Evolutionary conservation across 148 eudicot species (phyloP), one percentile per base, ranked within the genome.

Genomic region (Euryodendron excelsum): DNA sequence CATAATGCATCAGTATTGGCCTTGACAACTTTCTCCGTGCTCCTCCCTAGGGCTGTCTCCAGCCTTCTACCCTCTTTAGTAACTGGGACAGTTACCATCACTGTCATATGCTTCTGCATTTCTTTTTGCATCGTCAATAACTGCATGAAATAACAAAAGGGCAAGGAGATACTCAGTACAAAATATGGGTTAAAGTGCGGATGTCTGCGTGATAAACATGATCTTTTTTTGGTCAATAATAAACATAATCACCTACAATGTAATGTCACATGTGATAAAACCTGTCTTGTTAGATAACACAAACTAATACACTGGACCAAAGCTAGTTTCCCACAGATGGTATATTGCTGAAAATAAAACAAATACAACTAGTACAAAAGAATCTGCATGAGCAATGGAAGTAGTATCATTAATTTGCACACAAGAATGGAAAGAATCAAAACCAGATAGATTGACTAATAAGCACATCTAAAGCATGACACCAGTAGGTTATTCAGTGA

Each of bases 11-110:
- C 98, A 67, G 76, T 36, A 84, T 91, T 93, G 75, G 97, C 91
- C 87, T 91, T 93, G 27, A 77, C 78, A 81, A 81, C 77, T 84
- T 93, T 96, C 82, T 96, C 99, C 83, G 89, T 86, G 84, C 80
- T 84, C 67, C 85, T 81, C 77, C 92, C 94, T 37, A 91, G 69
- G 84, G 91, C 88, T 61, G 88, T 88, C 85, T 93, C 98, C 23
- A 92, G 84, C 85, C 97, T 92, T 87, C 73, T 89, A 30, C 92
- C 90, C 84, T 96, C 99, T 89, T 93, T 96, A 52, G 88, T 87
- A 74, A 91, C 84, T n/a, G 91, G 90, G 30, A 72, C 88, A 77
- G 88, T 81, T 72, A 85, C 85, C 72, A 79, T 76, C 74, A 45
- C 61, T 25, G 82, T 64, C 86, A 93, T 86, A 77, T 92, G 97